Evolutionary conservation across 2,329 filamentous ascomycete species (phyloP), one percentile per base, ranked within the genome.

Genomic region (Sporothrix inflata): DNA sequence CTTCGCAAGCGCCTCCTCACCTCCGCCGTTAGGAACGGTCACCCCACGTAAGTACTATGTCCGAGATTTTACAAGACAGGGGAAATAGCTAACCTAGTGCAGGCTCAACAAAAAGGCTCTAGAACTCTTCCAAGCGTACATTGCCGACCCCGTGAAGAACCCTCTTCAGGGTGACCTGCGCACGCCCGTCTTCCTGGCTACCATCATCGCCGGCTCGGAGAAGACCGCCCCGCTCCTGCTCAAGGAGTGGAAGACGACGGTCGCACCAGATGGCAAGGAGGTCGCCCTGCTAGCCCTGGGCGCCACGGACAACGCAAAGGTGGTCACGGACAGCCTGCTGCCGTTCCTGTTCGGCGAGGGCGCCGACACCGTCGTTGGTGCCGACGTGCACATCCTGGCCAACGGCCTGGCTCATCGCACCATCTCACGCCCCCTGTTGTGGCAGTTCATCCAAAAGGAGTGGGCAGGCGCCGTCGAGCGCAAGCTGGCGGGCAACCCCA

Each of bases 241-340:
- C 84, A 89, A 93, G 71, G 94, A 98, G 80, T 98, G 93, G 86
- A 86, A 89, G 75, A 90, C 85, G 68, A 96, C 94, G 14, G 91
- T 91, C 69, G 93, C 94, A 8, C 90, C 98, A 49, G 96, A 98
- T 78, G 94, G 94, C 77, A 97, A 94, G 82, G 94, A 97, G 76
- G 92, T 97, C 75, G 92, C 90, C 76, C 87, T 98, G 3, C 85
- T 88, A 49, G 89, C 92, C 4, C 87, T 99, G 60, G 94, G 94
- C 45, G 89, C 90, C 51, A 90, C 92, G 24, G 90, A 91, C 77
- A 89, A 93, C 71, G 79, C 82, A 12, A 87, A 89, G 11, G 84
- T 98, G 40, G 89, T 97, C 60, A 84, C 87, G 72, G 82, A 82
- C 82, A 91, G 78, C 86, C 90, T 87, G 79, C 92, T 85, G 77